Evolutionary conservation across 164 flowering plant genomes (phyloP).

Genomic region (Paratinospora sagittata): DNA sequence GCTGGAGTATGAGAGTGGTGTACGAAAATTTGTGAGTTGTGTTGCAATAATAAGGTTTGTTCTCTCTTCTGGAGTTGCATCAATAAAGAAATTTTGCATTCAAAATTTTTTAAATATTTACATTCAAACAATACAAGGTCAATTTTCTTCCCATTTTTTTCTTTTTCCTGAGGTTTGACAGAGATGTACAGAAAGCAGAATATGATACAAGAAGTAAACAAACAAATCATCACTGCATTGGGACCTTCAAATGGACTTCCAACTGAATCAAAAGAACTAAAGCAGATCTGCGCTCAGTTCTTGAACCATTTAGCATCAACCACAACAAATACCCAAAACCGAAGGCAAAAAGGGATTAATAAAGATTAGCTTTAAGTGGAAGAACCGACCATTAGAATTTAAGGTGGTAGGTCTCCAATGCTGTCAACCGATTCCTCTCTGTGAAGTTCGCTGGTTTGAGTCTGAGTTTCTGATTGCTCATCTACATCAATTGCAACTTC

Average conservation of each 20-base stretch:
- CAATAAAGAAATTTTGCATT: background rate
- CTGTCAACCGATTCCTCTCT: constrained; percentile 65
- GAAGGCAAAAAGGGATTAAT: background rate
- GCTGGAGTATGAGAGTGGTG: too few relatives aligned
- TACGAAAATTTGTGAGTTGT: too few relatives aligned
- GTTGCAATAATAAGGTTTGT: too few relatives aligned
- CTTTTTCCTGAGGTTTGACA: background rate
- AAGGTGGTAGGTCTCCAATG: constrained; percentile 24
- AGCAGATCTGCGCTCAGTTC: constrained; percentile 5
- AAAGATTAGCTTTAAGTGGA: background rate
- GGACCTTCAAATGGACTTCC: constrained; percentile 7
- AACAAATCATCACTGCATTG: background rate
- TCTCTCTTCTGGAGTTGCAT: too few relatives aligned
- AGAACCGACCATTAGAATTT: constrained; percentile 28
- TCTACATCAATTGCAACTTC: constrained; percentile 53
- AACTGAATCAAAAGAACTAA: background rate
- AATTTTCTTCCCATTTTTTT: background rate
- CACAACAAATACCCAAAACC: constrained; percentile 6
- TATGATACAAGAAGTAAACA: constrained; percentile 16
- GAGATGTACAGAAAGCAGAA: constrained; percentile 8
- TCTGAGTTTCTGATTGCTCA: constrained; percentile 32
- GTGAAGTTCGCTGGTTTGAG: constrained; percentile 29
- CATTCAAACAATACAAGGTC: constrained; percentile 5
- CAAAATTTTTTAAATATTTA: background rate
- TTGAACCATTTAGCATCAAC: background rate